Evolutionary conservation across 495 filamentous ascomycete genomes (phyloP).

Genomic region (Podospora australis): DNA sequence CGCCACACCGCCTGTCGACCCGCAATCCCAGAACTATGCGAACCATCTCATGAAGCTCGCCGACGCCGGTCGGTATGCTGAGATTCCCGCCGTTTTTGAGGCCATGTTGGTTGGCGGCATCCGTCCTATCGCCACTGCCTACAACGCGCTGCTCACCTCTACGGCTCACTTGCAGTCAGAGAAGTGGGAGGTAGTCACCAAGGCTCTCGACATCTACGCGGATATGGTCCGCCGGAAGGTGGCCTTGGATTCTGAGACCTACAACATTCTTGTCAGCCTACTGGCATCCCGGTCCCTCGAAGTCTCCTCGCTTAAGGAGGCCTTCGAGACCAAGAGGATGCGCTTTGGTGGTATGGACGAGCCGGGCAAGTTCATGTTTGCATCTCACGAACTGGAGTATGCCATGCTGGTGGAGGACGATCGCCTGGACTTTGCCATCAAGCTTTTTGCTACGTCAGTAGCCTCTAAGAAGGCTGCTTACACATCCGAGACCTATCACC

Average conservation of each 20-base stretch:
- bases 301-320: slow-evolving; percentile 58
- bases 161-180: slow-evolving; percentile 67
- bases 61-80: slow-evolving; percentile 60
- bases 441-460: slow-evolving; percentile 72
- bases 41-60: slow-evolving; percentile 68
- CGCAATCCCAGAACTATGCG: slow-evolving; percentile 62
- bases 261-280: slow-evolving; percentile 74
- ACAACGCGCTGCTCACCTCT: slow-evolving; percentile 82
- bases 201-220: slow-evolving; percentile 89
- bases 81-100: slow-evolving; percentile 87
- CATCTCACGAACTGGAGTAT: slow-evolving; percentile 75
- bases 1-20: slow-evolving; percentile 40
- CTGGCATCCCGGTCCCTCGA: slow-evolving; percentile 74
- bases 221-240: slow-evolving; percentile 90
- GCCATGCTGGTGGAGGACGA: slow-evolving; percentile 80
- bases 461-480: slow-evolving; percentile 52
- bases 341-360: slow-evolving; percentile 84
- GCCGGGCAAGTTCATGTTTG: slow-evolving; percentile 82
- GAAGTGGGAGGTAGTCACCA: slow-evolving; percentile 73
- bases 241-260: slow-evolving; percentile 73
- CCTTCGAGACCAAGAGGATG: slow-evolving; percentile 64
- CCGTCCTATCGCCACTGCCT: slow-evolving; percentile 72
- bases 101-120: slow-evolving; percentile 71
- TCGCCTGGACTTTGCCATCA: slow-evolving; percentile 73
- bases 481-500: slow-evolving; percentile 64